Evolutionary conservation across 192 early-diverging fungal species (phyloP), one percentile per base, ranked within the genome.

Genomic region (Entomortierella lignicola): DNA sequence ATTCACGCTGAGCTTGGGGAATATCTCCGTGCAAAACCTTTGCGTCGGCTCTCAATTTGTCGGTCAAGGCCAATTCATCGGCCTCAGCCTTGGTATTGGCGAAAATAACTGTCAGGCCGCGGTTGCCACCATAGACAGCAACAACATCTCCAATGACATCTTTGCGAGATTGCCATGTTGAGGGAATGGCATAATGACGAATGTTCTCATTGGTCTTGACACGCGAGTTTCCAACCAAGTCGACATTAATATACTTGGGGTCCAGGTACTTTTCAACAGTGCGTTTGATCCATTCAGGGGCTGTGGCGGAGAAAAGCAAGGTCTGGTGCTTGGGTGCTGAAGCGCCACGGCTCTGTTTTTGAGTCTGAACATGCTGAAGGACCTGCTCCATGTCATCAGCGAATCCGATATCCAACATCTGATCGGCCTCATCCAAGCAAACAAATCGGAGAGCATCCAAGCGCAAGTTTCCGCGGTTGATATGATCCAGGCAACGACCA

Each of bases 131-230:
- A 82, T 99, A 95, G 21, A 95, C 92, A 29, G 94, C 88, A 15
- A 98, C 94, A 51, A 99, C 93, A 82, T 99, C 97, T 21, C 94
- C 96, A 41, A 99, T 89, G 67, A 99, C 92, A 66, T 94, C 95
- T 60, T 92, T 89, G 66, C 95, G 91, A 61, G 93, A 92, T 71
- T 94, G 92, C 90, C 94, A 99, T 48, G 94, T 87, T 34, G 94
- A 92, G 23, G 92, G 91, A 68, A 97, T 90, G 27, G 91, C 92
- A 70, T 91, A 89, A 83, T 99, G 97, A 37, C 85, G 83, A 71
- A 99, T 92, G 63, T 91, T 92, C 68, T 92, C 88, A 72, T 92
- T 94, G 43, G 97, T 98, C 85, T 95, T 96, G 70, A 94, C 91
- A 74, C 93, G 93, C 64, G 93, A 88, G 65, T 88, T 89, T 39